Conservation (phyloP, 331 rosid genomes). For the Quercus phellos region DNA sequence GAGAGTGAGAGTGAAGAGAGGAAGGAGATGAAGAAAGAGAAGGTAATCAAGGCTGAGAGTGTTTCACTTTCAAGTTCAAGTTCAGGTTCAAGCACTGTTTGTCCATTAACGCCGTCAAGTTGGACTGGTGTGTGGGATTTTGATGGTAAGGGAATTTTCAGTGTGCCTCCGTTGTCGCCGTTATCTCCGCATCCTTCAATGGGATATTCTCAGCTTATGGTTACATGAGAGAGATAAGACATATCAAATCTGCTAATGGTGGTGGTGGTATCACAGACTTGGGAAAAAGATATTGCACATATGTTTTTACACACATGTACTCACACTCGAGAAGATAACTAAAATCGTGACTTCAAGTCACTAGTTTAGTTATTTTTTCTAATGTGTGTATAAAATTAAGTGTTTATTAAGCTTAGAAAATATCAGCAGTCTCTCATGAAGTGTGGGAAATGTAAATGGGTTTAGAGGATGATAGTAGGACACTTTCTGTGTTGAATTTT, state of each 20-base stretch:
- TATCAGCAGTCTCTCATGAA: too few species aligned
- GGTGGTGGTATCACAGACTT: not conserved
- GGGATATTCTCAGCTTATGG: constrained; percentile 25
- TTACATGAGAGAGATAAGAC: not conserved
- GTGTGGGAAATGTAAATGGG: too few species aligned
- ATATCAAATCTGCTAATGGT: too few species aligned
- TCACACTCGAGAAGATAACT: too few species aligned
- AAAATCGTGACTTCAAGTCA: too few species aligned
- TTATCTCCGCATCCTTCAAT: constrained; percentile 27
- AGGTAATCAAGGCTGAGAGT: not conserved
- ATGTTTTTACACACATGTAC: too few species aligned
- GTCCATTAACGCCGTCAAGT: constrained; percentile 48
- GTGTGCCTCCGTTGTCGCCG: constrained; percentile 52
- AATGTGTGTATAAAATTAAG: too few species aligned
- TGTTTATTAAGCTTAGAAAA: too few species aligned
- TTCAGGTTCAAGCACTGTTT: not conserved
- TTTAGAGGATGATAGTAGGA: too few species aligned
- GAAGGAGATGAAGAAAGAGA: constrained; percentile 22
- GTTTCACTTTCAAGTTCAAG: not conserved
- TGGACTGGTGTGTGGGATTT: constrained; percentile 48
- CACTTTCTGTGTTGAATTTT: too few species aligned
- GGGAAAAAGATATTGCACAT: not conserved
- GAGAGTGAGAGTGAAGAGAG: constrained; percentile 6
- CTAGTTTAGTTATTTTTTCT: too few species aligned
- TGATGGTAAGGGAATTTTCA: constrained; percentile 45